These are phyloP conservation scores for Jamesozyma spencerorum DNA, from an alignment of 805 yeast species.

Conservation along the genomic window DNA sequence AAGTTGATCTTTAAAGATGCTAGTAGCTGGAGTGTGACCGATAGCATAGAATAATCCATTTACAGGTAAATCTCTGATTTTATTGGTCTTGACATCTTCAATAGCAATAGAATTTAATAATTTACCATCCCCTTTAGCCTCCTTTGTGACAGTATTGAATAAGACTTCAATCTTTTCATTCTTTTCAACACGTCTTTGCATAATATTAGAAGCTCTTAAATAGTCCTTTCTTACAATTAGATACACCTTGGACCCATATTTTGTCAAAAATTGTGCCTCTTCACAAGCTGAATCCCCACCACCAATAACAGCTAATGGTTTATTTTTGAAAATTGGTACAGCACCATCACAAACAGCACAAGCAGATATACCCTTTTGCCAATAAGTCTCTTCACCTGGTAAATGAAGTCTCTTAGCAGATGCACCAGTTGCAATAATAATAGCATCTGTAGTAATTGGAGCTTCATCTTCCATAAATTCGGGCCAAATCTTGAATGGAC, in stretches of 20 bases:
- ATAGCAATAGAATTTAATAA: conserved; percentile 56
- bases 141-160: conserved; percentile 75
- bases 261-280: conserved; percentile 94
- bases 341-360: conserved; percentile 99
- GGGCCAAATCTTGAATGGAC: conserved; percentile 95
- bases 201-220: conserved; percentile 89
- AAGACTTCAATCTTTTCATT: conserved; percentile 87
- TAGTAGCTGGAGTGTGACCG: conserved; percentile 94
- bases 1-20: conserved; percentile 64
- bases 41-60: conserved; percentile 96
- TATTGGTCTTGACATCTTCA: conserved; percentile 63
- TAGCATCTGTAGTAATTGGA: conserved; percentile 87
- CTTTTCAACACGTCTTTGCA: conserved; percentile 84
- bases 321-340: conserved; percentile 95
- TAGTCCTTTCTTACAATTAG: conserved; percentile 89
- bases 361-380: conserved; percentile 99
- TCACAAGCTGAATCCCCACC: conserved; percentile 99
- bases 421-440: conserved; percentile 95
- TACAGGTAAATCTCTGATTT: conserved; percentile 59
- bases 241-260: conserved; percentile 93
- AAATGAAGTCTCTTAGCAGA: conserved; percentile 88
- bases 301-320: conserved; percentile 95
- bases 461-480: conserved; percentile 89
- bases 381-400: conserved; percentile 95
- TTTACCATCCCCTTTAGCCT: conserved; percentile 92